Conservation (phyloP, 176 grass and related monocot species). For the Leersia perrieri region DNA sequence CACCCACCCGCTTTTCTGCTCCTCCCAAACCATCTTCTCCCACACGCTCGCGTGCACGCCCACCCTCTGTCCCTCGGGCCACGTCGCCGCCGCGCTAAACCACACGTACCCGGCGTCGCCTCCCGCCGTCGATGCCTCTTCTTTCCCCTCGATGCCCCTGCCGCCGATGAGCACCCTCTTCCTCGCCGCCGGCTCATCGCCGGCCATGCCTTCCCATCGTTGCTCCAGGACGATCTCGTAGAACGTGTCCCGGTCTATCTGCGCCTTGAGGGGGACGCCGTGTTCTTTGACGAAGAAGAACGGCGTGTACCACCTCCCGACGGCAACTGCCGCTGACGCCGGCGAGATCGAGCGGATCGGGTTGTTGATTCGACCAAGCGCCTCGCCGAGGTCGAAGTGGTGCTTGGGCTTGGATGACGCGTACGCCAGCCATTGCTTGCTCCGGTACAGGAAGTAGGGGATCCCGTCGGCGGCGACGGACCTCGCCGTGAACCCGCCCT, state of each 20-base stretch:
- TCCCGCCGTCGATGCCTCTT: not conserved
- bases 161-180: conserved; percentile 35
- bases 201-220: conserved; percentile 39
- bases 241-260: conserved; percentile 46
- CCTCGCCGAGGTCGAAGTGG: conserved; percentile 34
- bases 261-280: not conserved
- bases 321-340: not conserved
- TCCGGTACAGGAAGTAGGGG: conserved; percentile 35
- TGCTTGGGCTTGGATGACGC: conserved; percentile 20
- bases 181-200: not conserved
- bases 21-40: conserved; percentile 49
- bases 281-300: conserved; percentile 51
- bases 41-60: conserved; percentile 31
- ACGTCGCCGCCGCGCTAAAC: conserved; percentile 29
- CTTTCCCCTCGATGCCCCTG: not conserved
- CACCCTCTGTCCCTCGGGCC: not conserved
- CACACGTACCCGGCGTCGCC: conserved; percentile 39
- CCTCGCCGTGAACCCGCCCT: conserved; percentile 50
- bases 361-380: conserved; percentile 26
- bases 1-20: conserved; percentile 38
- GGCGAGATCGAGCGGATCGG: conserved; percentile 6
- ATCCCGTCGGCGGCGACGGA: conserved; percentile 47
- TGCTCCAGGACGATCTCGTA: conserved; percentile 56
- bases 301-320: conserved; percentile 60
- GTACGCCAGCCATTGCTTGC: conserved; percentile 43